Evolutionary conservation across 768 basidiomycete species (phyloP), one percentile per base, ranked within the genome.

Genomic region (Russula earlei): DNA sequence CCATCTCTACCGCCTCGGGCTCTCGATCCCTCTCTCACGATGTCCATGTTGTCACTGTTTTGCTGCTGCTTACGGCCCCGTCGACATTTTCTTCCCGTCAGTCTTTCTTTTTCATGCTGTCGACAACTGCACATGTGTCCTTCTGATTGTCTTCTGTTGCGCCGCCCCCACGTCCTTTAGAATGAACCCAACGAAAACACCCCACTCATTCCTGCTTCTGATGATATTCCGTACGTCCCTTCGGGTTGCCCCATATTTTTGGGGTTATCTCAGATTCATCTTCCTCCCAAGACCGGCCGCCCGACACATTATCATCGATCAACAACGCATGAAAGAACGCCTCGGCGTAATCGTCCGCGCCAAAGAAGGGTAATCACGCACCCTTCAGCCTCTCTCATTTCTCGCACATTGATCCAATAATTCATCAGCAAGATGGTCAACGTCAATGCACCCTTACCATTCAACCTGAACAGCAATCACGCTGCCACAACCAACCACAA

Each of bases 341-440:
- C 67, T 83, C 48, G 71, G 74, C 4, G 68, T 73, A 9, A 83
- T 85, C 31, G 81, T 85, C 25, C 78, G 80, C 4, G 67, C 77
- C 2, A 82, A 80, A 64, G 80, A 83, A 68, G 76, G 80, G 83
- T 83, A 56, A 56, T 76, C 43, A 31, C 25, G 12, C n/a, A 19
- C 29, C n/a, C 27, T 25, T 17, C 24, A 22, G 12, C 24, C 44
- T 20, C 19, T 43, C 17, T 48, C 15, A 40, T 17, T 50, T 33
- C 12, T 42, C 40, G 33, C 34, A 49, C 17, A 25, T 14, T n/a
- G 24, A 33, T 27, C 22, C 8, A 6, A 37, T 49, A 49, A 25
- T 27, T n/a, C 20, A 4, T 4, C 66, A 85, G 83, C 31, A 83
- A 79, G 75, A 85, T 85, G 84, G 83, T 85, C 60, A 84, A 84